A percentile compares a stretch with the other conserved stretches of the same genome.
phyloP scores from a whole-genome alignment of 441 rosid genomes.

The Viola pubescens region DNA sequence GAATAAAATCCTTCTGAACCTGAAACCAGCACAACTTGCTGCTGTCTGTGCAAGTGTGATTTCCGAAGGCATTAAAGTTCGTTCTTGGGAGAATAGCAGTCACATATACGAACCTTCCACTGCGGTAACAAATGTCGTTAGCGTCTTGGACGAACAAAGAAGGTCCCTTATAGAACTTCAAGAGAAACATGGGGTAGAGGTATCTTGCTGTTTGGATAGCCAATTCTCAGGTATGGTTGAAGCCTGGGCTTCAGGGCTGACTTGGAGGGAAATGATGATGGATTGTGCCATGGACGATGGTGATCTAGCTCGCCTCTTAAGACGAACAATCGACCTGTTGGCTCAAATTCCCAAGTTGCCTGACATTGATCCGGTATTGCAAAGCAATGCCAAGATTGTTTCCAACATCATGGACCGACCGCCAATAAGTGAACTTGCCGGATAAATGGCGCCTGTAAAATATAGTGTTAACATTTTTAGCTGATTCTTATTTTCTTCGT shows the following conservation, averaged over 20 bases:
- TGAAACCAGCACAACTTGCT: conserved; percentile 84
- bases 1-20: conserved; percentile 49
- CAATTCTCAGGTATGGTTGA: conserved; percentile 95
- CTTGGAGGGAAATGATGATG: conserved; percentile 93
- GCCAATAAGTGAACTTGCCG: conserved; percentile 82
- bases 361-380: conserved; percentile 57
- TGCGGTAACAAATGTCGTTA: conserved; percentile 44
- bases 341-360: conserved; percentile 94
- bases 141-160: conserved; percentile 61
- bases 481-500: not conserved
- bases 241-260: conserved; percentile 95
- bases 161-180: conserved; percentile 51
- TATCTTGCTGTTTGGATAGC: conserved; percentile 63
- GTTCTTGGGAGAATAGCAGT: conserved; percentile 61
- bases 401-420: conserved; percentile 82
- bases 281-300: conserved; percentile 98
- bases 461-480: no score
- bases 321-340: conserved; percentile 73
- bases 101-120: conserved; percentile 67
- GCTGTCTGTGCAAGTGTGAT: conserved; percentile 74
- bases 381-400: conserved; percentile 54
- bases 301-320: conserved; percentile 75
- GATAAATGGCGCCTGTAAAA: conserved; percentile 18
- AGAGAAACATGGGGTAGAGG: conserved; percentile 66
- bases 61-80: conserved; percentile 86